A percentile compares a stretch with the other conserved stretches of the same genome.
phyloP scores from a whole-genome alignment of 805 yeast genomes.

The Kluyveromyces dobzhanskii region DNA sequence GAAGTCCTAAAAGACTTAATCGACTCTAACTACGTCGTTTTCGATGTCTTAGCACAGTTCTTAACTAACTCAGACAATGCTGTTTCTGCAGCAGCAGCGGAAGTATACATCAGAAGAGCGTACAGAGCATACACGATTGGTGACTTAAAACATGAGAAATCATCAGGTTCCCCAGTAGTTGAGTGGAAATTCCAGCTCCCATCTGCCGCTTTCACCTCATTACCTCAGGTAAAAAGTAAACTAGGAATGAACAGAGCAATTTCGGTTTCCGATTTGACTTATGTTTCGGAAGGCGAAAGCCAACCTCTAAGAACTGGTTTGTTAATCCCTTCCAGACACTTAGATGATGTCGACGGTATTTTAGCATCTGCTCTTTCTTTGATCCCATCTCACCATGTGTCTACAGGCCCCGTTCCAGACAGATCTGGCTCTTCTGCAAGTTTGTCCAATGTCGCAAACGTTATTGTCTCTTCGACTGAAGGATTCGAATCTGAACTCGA shows the following conservation, averaged over 20 bases:
- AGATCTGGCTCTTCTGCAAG: constrained; percentile 33
- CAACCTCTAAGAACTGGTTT: constrained; percentile 76
- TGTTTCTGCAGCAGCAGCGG: constrained; percentile 93
- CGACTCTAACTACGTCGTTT: constrained; percentile 92
- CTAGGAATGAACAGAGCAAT: constrained; percentile 72
- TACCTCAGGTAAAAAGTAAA: constrained; percentile 41
- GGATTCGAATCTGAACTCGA: constrained; percentile 68
- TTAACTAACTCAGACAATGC: constrained; percentile 75
- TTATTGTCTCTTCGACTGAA: constrained; percentile 65
- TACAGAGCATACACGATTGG: constrained; percentile 92
- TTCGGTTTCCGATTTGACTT: constrained; percentile 87
- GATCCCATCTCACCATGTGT: constrained; percentile 43
- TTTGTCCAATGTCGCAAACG: constrained; percentile 73
- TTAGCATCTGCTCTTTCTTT: constrained; percentile 66
- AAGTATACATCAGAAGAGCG: constrained; percentile 92
- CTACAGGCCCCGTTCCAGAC: constrained; percentile 42
- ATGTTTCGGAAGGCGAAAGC: constrained; percentile 63
- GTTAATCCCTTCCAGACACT: constrained; percentile 67
- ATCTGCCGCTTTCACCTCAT: constrained; percentile 68
- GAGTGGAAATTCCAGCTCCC: constrained; percentile 89
- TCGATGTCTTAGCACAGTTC: constrained; percentile 91
- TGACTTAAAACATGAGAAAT: constrained; percentile 55
- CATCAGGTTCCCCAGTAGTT: constrained; percentile 54
- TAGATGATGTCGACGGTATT: constrained; percentile 86
- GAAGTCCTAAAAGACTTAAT: constrained; percentile 81